phyloP scores from a whole-genome alignment of 139 green algal species.

The Dunaliella primolecta region DNA sequence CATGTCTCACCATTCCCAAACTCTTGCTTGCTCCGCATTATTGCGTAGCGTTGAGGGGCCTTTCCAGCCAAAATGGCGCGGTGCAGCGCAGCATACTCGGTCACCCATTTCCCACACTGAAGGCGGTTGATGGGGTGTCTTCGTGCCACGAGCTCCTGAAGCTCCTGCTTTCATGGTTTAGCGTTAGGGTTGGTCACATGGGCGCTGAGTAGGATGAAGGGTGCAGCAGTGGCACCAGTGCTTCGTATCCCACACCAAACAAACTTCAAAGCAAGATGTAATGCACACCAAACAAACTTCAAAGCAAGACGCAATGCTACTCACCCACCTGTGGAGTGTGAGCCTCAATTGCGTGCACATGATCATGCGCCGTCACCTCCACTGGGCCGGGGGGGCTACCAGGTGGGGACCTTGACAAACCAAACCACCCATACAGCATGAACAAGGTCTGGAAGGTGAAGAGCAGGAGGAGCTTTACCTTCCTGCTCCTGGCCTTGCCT shows the following conservation, averaged over 20 bases:
- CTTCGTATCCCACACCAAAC: not conserved
- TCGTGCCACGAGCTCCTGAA: not conserved
- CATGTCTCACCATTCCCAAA: slow-evolving; percentile 17
- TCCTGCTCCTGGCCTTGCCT: no score
- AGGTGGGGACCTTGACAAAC: no score
- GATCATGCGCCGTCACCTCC: no score
- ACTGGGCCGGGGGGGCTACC: no score
- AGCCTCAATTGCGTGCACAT: no score
- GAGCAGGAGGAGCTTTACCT: no score
- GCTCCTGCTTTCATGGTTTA: not conserved
- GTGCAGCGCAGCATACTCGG: slow-evolving; percentile 18
- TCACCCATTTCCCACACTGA: slow-evolving; percentile 18
- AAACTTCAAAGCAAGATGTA: not conserved
- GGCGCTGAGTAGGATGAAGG: no score
- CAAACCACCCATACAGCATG: no score
- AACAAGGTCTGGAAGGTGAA: no score
- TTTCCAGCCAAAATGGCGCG: slow-evolving; percentile 10
- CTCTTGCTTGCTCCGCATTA: slow-evolving; percentile 26
- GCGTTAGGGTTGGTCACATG: not conserved
- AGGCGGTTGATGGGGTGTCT: slow-evolving; percentile 21
- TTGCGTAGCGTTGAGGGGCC: slow-evolving; percentile 22
- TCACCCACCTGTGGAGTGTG: no score
- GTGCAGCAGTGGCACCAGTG: not conserved
- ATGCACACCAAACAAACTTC: not conserved
- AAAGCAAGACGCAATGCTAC: not conserved